Conservation (phyloP, 371 early-diverging fungal genomes). For the Polyrhizophydium stewartii region DNA sequence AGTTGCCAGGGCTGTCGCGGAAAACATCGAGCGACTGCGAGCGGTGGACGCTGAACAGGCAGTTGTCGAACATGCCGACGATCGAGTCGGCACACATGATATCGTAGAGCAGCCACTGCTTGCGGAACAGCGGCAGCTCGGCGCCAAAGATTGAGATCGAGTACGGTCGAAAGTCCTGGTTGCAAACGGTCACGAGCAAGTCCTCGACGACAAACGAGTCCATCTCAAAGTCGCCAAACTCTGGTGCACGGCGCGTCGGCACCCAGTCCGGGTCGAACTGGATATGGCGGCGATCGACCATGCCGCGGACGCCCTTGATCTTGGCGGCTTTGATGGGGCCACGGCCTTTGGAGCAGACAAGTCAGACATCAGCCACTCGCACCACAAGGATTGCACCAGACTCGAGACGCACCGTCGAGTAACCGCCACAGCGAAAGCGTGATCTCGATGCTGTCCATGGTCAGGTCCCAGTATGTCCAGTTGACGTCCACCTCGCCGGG, state of each 20-base stretch:
- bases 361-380: background rate
- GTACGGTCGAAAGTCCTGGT: constrained; percentile 85
- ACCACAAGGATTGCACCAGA: background rate
- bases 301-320: constrained; percentile 85
- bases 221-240: constrained; percentile 83
- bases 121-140: constrained; percentile 73
- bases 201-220: constrained; percentile 73
- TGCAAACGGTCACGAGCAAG: constrained; percentile 68
- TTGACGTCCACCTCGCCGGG: constrained; percentile 57
- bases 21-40: constrained; percentile 51
- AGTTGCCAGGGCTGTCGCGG: constrained; percentile 7
- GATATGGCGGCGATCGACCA: constrained; percentile 82
- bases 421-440: constrained; percentile 83
- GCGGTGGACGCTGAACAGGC: constrained; percentile 86
- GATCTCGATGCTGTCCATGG: constrained; percentile 79
- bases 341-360: constrained; percentile 32
- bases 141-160: constrained; percentile 84
- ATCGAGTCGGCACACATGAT: constrained; percentile 83
- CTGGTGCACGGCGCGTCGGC: constrained; percentile 59
- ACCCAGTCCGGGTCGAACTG: constrained; percentile 68
- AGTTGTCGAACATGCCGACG: constrained; percentile 91
- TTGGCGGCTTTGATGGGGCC: constrained; percentile 80
- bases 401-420: constrained; percentile 63
- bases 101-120: constrained; percentile 92
- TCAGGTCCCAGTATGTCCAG: constrained; percentile 84